Evolutionary conservation across 202 grass and related monocot genomes (phyloP).

Genomic region (Bolboschoenoplectus hybrid): DNA sequence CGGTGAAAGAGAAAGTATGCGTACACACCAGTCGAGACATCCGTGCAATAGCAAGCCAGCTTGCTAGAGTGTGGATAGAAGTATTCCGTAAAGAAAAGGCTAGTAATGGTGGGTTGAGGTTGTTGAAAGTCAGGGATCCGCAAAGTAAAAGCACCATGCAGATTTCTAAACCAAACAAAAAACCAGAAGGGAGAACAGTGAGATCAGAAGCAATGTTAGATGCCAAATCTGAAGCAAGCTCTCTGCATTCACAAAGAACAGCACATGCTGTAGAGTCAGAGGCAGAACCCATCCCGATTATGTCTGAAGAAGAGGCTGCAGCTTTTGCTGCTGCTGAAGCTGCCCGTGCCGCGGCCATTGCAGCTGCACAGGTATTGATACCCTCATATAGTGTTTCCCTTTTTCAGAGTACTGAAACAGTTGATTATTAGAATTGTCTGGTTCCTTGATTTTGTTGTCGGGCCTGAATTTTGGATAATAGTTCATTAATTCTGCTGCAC

Average conservation of each 20-base stretch:
- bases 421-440: background rate
- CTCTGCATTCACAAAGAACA: slow-evolving; percentile 53
- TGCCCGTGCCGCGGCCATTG: slow-evolving; percentile 85
- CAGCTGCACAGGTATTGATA: slow-evolving; percentile 74
- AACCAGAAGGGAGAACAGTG: slow-evolving; percentile 55
- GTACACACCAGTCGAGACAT: slow-evolving; percentile 99
- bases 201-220: slow-evolving; percentile 57
- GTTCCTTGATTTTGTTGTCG: slow-evolving; percentile 18
- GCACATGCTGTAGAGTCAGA: slow-evolving; percentile 45
- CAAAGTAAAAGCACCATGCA: slow-evolving; percentile 24
- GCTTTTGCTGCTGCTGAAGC: slow-evolving; percentile 84
- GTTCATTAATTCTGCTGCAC: background rate
- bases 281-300: slow-evolving; percentile 46
- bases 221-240: slow-evolving; percentile 57
- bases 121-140: slow-evolving; percentile 41
- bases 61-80: slow-evolving; percentile 94
- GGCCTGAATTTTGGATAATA: background rate
- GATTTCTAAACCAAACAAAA: slow-evolving; percentile 49
- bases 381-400: background rate
- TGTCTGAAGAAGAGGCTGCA: slow-evolving; percentile 88
- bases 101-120: slow-evolving; percentile 71
- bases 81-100: slow-evolving; percentile 97
- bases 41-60: slow-evolving; percentile 89
- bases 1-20: slow-evolving; percentile 96
- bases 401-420: background rate